phyloP scores from a whole-genome alignment of 1,284 basidiomycete species.

The Ceratobasidium sp. region DNA sequence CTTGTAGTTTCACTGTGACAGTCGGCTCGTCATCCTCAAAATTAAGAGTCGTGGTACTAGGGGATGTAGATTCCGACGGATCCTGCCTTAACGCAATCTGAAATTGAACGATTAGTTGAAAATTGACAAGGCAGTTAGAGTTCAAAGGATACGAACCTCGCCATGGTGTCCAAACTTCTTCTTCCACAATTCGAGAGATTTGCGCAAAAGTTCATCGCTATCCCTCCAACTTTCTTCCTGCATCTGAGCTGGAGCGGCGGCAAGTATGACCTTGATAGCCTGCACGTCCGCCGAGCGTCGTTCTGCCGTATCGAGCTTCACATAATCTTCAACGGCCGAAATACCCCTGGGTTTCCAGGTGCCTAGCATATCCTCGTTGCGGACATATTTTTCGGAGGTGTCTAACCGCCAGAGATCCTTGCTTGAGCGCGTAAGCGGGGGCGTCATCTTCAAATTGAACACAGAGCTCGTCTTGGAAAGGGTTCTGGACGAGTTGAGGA shows the following conservation, averaged over 20 bases:
- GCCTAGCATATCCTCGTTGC: conserved; percentile 85
- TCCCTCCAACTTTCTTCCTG: conserved; percentile 63
- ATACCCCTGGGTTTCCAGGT: conserved; percentile 89
- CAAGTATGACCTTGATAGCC: conserved; percentile 80
- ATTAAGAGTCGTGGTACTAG: conserved; percentile 54
- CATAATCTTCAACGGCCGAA: conserved; percentile 86
- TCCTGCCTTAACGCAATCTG: conserved; percentile 81
- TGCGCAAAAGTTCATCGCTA: conserved; percentile 66
- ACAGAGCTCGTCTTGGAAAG: conserved; percentile 79
- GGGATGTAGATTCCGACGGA: conserved; percentile 58
- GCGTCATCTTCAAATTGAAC: conserved; percentile 81
- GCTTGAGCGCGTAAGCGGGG: conserved; percentile 85
- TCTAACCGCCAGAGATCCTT: conserved; percentile 94
- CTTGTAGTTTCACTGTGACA: conserved; percentile 70
- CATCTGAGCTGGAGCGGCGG: conserved; percentile 56
- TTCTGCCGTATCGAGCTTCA: conserved; percentile 71
- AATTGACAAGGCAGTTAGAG: neutral
- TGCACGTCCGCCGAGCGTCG: conserved; percentile 85
- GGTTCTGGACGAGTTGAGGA: conserved; percentile 79
- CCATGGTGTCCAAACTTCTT: conserved; percentile 77
- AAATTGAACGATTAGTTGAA: neutral
- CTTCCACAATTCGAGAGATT: conserved; percentile 79
- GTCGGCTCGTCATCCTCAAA: conserved; percentile 54
- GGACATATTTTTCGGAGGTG: conserved; percentile 91
- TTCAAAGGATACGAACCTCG: conserved; percentile 60